Conservation (phyloP, 208 protist genomes). For the Leishmania turanica region DNA sequence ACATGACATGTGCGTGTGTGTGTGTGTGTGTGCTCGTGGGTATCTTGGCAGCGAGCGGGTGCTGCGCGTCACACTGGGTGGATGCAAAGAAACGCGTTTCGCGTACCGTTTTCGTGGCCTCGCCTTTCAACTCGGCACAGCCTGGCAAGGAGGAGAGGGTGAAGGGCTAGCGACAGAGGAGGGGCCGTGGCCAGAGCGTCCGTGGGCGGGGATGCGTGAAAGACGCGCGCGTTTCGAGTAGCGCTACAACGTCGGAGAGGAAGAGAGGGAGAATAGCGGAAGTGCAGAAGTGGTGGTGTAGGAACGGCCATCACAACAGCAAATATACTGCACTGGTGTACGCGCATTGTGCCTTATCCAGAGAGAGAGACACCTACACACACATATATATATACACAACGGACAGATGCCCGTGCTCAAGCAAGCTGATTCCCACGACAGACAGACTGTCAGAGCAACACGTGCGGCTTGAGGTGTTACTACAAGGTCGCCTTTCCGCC, state of each 20-base stretch:
- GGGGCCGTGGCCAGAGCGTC: background rate
- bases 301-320: background rate
- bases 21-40: background rate
- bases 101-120: background rate
- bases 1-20: constrained; percentile 16
- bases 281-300: too few species aligned
- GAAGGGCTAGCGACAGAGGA: background rate
- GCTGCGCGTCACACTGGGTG: background rate
- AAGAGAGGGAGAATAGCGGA: background rate
- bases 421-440: background rate
- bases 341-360: background rate
- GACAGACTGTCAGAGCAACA: background rate
- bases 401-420: background rate
- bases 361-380: background rate
- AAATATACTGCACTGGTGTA: background rate
- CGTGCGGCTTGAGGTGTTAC: background rate
- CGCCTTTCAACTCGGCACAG: background rate
- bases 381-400: background rate
- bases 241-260: background rate
- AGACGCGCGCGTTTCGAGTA: background rate
- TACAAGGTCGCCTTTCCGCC: background rate
- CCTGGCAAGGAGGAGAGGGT: background rate
- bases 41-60: background rate
- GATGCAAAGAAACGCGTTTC: background rate
- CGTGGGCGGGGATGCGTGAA: background rate